phyloP scores from a whole-genome alignment of 495 filamentous ascomycete genomes.

The Penicillium taxi region DNA sequence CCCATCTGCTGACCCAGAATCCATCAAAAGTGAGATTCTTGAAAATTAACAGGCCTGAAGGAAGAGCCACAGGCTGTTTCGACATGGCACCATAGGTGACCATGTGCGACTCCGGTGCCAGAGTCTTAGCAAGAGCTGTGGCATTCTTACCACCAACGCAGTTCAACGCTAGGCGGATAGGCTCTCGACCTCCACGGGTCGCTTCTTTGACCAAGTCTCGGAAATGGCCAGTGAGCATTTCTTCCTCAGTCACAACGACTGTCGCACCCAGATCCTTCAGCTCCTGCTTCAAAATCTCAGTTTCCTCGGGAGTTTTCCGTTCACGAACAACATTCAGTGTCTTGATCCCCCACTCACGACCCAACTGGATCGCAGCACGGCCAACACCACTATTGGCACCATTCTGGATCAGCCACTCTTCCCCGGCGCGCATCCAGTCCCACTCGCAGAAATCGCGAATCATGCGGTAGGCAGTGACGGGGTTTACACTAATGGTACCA shows the following conservation, averaged over 20 bases:
- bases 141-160: conserved; percentile 91
- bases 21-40: conserved; percentile 79
- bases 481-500: conserved; percentile 83
- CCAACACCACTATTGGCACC: conserved; percentile 92
- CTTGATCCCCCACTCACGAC: conserved; percentile 70
- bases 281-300: conserved; percentile 61
- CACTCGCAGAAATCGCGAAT: conserved; percentile 69
- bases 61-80: conserved; percentile 69
- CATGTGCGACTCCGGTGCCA: conserved; percentile 59
- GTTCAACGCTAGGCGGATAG: conserved; percentile 72
- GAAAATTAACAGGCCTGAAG: conserved; percentile 79
- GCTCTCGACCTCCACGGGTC: conserved; percentile 60
- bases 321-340: conserved; percentile 80
- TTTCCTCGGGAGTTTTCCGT: conserved; percentile 51
- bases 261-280: conserved; percentile 65
- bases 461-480: conserved; percentile 88
- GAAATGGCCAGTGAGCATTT: conserved; percentile 60
- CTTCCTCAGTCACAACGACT: conserved; percentile 72
- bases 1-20: conserved; percentile 93
- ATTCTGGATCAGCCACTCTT: conserved; percentile 91
- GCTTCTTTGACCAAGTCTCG: conserved; percentile 53
- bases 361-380: conserved; percentile 79
- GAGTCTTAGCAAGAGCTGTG: conserved; percentile 58
- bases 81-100: conserved; percentile 97
- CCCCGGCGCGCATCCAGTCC: conserved; percentile 40